A percentile compares a stretch with the other conserved stretches of the same genome.
phyloP scores from a whole-genome alignment of 352 stramenopile species.

The Pythium aquatile region DNA sequence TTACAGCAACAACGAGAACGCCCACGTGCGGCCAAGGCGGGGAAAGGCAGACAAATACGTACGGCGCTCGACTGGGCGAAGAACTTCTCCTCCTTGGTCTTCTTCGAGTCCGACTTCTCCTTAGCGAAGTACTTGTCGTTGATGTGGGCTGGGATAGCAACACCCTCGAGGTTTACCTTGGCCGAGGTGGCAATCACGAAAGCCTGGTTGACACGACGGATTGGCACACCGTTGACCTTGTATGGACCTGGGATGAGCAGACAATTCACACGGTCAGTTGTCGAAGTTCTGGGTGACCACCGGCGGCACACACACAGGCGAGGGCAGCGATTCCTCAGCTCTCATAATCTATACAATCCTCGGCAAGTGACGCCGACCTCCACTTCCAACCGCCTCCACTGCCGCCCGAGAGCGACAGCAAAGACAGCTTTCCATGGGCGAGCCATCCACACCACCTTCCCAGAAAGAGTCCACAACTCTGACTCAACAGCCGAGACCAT shows the following conservation, averaged over 20 bases:
- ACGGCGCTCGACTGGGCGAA: conserved; percentile 91
- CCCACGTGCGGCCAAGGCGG: conserved; percentile 20
- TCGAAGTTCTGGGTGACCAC: neutral
- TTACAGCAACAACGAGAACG: conserved; percentile 29
- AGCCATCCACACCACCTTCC: conserved; percentile 12
- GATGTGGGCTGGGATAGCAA: conserved; percentile 91
- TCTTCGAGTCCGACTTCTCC: conserved; percentile 86
- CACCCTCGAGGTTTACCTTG: conserved; percentile 93
- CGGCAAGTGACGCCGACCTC: conserved; percentile 23
- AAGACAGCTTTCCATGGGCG: conserved; percentile 5
- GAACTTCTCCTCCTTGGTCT: conserved; percentile 97
- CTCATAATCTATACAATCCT: conserved; percentile 53
- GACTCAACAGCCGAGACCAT: conserved; percentile 9
- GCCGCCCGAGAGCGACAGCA: conserved; percentile 3
- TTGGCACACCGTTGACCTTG: conserved; percentile 97
- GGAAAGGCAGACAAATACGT: conserved; percentile 33
- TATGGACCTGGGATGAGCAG: conserved; percentile 72
- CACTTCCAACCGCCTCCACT: neutral
- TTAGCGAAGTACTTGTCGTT: conserved; percentile 98
- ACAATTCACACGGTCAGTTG: conserved; percentile 1
- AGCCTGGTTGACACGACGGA: conserved; percentile 96
- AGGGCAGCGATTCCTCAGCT: conserved; percentile 41
- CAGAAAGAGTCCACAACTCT: neutral
- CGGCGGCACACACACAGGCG: neutral
- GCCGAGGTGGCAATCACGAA: conserved; percentile 99